A percentile compares a stretch with the other conserved stretches of the same genome.
phyloP scores from a whole-genome alignment of 805 yeast genomes.

The Monosporozyma yasuniensis region DNA sequence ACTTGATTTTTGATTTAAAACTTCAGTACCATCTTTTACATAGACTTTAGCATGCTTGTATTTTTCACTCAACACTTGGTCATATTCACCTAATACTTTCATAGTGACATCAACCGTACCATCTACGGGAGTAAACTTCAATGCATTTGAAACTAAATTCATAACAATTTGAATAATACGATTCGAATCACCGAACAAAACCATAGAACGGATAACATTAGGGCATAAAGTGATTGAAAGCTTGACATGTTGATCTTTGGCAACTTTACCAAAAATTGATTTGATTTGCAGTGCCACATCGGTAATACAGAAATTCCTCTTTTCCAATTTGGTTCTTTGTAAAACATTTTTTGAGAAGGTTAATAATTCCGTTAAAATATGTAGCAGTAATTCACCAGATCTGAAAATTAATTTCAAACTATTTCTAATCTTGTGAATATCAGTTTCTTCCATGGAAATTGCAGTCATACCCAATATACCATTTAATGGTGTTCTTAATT shows the following conservation, averaged over 20 bases:
- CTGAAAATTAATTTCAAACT: conserved; percentile 76
- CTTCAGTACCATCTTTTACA: conserved; percentile 28
- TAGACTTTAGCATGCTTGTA: conserved; percentile 39
- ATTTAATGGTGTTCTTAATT: conserved; percentile 87
- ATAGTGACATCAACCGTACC: conserved; percentile 67
- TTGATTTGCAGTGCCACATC: conserved; percentile 81
- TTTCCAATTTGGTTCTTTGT: conserved; percentile 74
- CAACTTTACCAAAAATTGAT: conserved; percentile 76
- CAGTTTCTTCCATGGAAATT: conserved; percentile 81
- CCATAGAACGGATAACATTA: conserved; percentile 47
- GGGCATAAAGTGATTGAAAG: conserved; percentile 59
- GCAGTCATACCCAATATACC: conserved; percentile 96
- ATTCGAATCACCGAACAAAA: conserved; percentile 80
- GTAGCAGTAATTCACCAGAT: conserved; percentile 83
- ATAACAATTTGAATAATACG: conserved; percentile 85
- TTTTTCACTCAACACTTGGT: conserved; percentile 38
- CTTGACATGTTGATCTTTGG: conserved; percentile 66
- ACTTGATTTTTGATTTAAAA: neutral
- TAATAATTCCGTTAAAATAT: conserved; percentile 79
- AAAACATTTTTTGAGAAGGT: conserved; percentile 87
- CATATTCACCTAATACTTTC: conserved; percentile 63
- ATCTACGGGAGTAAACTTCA: conserved; percentile 86
- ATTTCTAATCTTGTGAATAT: conserved; percentile 55
- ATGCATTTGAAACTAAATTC: conserved; percentile 83
- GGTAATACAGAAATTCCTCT: conserved; percentile 64